Evolutionary conservation across 2,329 filamentous ascomycete genomes (phyloP).

Genomic region (Verticillium alfalfae): DNA sequence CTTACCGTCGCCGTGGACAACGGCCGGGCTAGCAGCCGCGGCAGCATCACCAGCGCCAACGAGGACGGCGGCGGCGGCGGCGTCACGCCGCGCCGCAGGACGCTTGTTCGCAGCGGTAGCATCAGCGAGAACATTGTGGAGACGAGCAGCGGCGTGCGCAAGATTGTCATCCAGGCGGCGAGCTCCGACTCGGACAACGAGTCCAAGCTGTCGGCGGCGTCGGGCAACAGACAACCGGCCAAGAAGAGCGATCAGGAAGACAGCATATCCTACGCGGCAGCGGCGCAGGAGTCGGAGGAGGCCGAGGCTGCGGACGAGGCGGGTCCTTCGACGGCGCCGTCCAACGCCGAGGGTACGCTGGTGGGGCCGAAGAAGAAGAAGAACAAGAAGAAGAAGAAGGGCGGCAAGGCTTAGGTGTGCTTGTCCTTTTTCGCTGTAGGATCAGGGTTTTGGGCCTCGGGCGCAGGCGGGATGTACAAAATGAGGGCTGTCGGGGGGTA

Average conservation of each 20-base stretch:
- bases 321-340: conserved; percentile 5
- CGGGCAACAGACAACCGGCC: neutral
- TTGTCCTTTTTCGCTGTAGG: neutral
- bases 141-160: conserved; percentile 11
- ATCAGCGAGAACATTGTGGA: conserved; percentile 13
- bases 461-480: neutral
- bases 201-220: conserved; percentile 9
- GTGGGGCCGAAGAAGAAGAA: conserved; percentile 16
- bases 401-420: conserved; percentile 19
- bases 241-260: conserved; percentile 3
- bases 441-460: neutral
- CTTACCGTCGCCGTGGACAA: conserved; percentile 7
- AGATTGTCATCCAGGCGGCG: conserved; percentile 12
- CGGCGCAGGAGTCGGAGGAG: conserved; percentile 5
- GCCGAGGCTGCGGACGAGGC: conserved; percentile 1
- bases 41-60: conserved; percentile 4
- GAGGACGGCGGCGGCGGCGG: conserved; percentile 3
- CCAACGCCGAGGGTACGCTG: conserved; percentile 8
- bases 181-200: conserved; percentile 11
- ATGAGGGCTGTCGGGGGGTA: neutral
- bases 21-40: conserved; percentile 4
- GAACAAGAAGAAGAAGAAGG: conserved; percentile 34
- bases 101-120: conserved; percentile 12
- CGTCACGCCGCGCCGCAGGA: conserved; percentile 6
- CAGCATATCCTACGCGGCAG: neutral